Evolutionary conservation across 2,329 filamentous ascomycete genomes (phyloP).

Genomic region (Ceratocystis cubensis): DNA sequence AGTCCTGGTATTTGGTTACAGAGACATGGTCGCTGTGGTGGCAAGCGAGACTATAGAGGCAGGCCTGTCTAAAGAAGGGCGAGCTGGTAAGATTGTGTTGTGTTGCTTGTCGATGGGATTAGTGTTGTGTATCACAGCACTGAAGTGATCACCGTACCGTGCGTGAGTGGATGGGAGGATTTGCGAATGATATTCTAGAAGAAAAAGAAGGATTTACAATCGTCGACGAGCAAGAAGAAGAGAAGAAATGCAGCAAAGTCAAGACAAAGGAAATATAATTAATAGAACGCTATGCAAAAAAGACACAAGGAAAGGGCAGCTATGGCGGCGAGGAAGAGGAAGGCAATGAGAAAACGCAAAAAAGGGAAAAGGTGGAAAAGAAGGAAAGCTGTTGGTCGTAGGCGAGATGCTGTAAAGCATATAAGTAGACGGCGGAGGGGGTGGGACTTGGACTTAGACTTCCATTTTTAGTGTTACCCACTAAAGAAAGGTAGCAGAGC

Average conservation of each 20-base stretch:
- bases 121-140: too few species aligned
- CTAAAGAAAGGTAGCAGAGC: neutral
- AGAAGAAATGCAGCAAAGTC: neutral
- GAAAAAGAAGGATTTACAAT: neutral
- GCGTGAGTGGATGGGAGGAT: neutral
- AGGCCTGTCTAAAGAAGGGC: neutral
- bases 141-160: neutral
- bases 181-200: neutral
- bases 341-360: neutral
- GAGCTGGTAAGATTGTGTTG: neutral
- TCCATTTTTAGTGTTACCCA: conserved; percentile 1
- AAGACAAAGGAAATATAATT: conserved; percentile 1
- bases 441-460: neutral
- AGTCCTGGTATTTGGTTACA: conserved; percentile 4
- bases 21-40: conserved; percentile 6
- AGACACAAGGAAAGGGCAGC: neutral
- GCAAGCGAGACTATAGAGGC: neutral
- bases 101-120: too few species aligned
- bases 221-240: neutral
- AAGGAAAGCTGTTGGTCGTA: neutral
- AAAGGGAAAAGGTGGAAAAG: neutral
- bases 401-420: neutral
- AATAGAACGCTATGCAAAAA: neutral
- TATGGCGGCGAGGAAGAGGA: neutral
- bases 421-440: neutral